Conservation (phyloP, 345 rosid species). For the Sonneratia caseolaris region DNA sequence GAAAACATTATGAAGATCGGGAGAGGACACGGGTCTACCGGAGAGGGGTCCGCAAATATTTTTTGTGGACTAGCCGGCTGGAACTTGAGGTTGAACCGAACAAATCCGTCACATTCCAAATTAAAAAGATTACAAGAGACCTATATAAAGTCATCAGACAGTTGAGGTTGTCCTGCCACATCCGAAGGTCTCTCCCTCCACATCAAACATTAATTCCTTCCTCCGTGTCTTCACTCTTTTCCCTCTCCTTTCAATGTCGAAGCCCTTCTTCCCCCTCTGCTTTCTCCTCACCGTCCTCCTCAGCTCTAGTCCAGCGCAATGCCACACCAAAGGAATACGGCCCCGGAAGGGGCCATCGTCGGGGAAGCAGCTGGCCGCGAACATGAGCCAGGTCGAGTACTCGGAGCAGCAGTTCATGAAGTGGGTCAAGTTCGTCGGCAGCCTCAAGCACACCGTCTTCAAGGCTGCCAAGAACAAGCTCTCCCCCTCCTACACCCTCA, state of each 20-base stretch:
- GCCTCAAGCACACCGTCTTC: slow-evolving; percentile 67
- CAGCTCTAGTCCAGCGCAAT: slow-evolving; percentile 22
- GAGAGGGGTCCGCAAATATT: no score
- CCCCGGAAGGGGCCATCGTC: slow-evolving; percentile 20
- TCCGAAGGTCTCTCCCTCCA: not conserved
- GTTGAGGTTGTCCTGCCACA: not conserved
- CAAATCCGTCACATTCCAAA: not conserved
- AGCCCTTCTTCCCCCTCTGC: not conserved
- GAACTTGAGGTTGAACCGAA: not conserved
- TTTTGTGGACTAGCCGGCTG: no score
- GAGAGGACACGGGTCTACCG: no score
- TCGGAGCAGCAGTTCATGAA: slow-evolving; percentile 82
- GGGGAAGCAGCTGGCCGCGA: slow-evolving; percentile 22
- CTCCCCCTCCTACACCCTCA: slow-evolving; percentile 61
- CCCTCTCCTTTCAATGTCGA: slow-evolving; percentile 2
- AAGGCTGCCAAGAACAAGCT: slow-evolving; percentile 77
- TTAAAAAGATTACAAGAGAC: not conserved
- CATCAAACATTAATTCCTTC: not conserved
- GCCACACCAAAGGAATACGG: slow-evolving; percentile 66
- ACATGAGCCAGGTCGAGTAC: slow-evolving; percentile 41
- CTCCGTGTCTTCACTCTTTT: not conserved
- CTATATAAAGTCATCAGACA: not conserved
- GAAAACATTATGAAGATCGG: no score
- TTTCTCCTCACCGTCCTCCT: slow-evolving; percentile 24
- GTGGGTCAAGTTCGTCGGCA: slow-evolving; percentile 87